Evolutionary conservation across 331 rosid genomes (phyloP), one percentile per base, ranked within the genome.

Genomic region (Quercus tomentella): DNA sequence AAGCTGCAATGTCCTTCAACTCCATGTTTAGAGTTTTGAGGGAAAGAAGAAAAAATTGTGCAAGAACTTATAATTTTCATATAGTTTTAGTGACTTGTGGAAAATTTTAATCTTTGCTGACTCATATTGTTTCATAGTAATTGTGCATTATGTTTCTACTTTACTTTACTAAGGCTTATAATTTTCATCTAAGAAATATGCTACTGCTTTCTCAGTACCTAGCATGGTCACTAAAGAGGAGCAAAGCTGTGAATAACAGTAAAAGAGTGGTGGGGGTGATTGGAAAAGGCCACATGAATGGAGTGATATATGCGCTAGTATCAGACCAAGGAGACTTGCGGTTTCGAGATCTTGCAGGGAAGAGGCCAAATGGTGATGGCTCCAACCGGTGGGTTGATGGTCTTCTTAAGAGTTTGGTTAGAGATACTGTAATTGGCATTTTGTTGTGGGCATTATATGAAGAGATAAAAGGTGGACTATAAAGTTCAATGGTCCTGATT

Each of bases 221-320:
- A 25, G 99, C 96, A 56, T 93, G 99, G 98, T 95, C 98, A 52
- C 35, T 91, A 63, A 93, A 95, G 90, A 61, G 97, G 73, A 91
- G 97, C 89, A 95, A 95, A 81, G 98, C 97, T 10, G 99, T 95
- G 77, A 93, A 95, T 56, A 87, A 87, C 69, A 74, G 99, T 60
- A 95, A 89, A 75, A 69, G 74, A 21, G 96, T 95, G 81, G 99
- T 95, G 54, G 99, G 97, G 51, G 98, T 95, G n/a, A 90, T 93
- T 74, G 98, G 99, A 72, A 93, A 89, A 67, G 97, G 99, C 52
- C 96, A 91, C 83, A 87, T 95, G 97, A 95, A 91, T 30, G 97
- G 98, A 26, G 96, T 95, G 18, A 80, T 95, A 78, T 87, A 93
- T 52, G 83, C 96, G 26, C 71, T 93, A 49, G 62, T 90, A 70